Base-by-base conservation (phyloP, 805 yeast genomes). In the Danielia reshetovae region DNA sequence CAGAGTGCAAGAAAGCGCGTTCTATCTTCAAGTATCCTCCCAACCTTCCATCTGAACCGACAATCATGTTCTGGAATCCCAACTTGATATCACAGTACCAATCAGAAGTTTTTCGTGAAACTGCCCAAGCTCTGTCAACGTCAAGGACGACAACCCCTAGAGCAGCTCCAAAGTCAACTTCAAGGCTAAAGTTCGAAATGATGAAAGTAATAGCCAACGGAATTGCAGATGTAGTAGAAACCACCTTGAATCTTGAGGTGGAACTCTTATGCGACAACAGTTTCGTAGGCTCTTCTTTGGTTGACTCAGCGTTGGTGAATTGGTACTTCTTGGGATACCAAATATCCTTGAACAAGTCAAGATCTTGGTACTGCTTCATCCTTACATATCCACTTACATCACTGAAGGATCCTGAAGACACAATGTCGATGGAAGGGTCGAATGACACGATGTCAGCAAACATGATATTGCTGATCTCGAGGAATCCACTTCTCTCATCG, bases 331-430 rank as follows among this genome's bases (percentile, higher is more conserved):
- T 51, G 0, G 90, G 81, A 15, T 73, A 53, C 96, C 97, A 88
- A 21, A 86, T 77, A 58, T 89, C 95, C 36, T 69, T 68, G 59
- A 93, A 93, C 18, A 89, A 59, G 34, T 84, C 81, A 36, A 90
- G 58, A 54, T 93, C 97, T 53, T 89, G 96, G 33, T 85, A 68
- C 55, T 93, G 97, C 46, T 85, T 85, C 40, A 88, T 67, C 47
- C 86, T 85, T 37, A 93, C 60, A 48, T 75, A 83, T 0, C 85
- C 71, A 22, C 65, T 65, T 3, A 82, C 73, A 37, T 75, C 77
- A 0, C 73, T 62, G 4, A 87, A 46, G 7, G 71, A 63, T 3
- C 76, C 77, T 0, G 80, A 64, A 2, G 79, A 68, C 27, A 67
- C 61, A 2, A 77, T 51, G 27, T 68, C 72, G 10, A 65, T 49